Percentiles rank a stretch among this genome's conserved stretches.
phyloP scores from a whole-genome alignment of 768 basidiomycete species.

The Russula virescens region DNA sequence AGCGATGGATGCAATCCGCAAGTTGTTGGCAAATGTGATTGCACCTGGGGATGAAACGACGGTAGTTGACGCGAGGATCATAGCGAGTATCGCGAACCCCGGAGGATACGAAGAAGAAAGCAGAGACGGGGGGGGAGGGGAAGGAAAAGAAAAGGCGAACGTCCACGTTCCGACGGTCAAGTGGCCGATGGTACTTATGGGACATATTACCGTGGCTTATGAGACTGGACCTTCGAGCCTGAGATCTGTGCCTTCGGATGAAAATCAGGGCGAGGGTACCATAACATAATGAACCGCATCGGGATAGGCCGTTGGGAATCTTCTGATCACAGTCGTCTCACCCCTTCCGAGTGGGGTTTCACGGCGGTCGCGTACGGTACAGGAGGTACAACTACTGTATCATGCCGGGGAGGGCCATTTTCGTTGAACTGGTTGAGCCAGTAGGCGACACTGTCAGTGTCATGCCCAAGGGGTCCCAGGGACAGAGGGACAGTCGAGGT shows the following conservation, averaged over 20 bases:
- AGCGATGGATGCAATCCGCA: conserved; percentile 17
- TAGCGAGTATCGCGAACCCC: neutral
- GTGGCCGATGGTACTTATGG: neutral
- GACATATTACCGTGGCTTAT: neutral
- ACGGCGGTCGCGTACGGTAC: too few species aligned
- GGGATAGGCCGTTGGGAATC: neutral
- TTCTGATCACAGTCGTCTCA: too few species aligned
- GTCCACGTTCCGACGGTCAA: neutral
- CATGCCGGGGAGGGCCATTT: too few species aligned
- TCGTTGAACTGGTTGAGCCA: too few species aligned
- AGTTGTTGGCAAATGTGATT: conserved; percentile 8
- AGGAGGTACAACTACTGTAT: too few species aligned
- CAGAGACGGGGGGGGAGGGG: neutral
- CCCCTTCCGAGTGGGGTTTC: too few species aligned
- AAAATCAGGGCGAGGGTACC: neutral
- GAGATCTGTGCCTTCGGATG: too few species aligned
- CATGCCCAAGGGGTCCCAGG: neutral
- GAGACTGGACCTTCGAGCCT: too few species aligned
- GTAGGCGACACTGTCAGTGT: neutral
- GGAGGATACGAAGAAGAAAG: neutral
- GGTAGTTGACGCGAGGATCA: neutral
- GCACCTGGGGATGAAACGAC: neutral
- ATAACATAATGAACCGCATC: neutral
- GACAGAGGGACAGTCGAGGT: too few species aligned
- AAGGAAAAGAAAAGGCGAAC: neutral